Base-by-base conservation (phyloP, 768 basidiomycete genomes). In the Podaxis carcinomalis region DNA sequence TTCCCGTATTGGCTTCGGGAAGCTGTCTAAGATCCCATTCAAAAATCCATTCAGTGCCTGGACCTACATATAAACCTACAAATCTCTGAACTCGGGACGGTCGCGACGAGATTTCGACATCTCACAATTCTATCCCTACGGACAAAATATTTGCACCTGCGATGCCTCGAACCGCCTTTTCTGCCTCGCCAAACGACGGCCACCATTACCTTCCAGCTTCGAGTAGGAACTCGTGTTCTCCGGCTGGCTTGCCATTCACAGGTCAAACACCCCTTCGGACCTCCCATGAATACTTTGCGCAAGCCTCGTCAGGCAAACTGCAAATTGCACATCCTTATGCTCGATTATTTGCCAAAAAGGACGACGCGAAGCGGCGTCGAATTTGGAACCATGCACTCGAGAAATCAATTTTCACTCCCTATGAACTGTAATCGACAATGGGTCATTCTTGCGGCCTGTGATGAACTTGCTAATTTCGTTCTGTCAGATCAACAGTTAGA, bases 341-440 rank as follows among this genome's bases (percentile, higher is more conserved):
- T 4, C 83, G 88, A 59, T 78, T 89, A 9, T 82, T 83, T 63
- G 85, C 86, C 3, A 86, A 85, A 68, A 84, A 84, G 50, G 80
- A 83, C 51, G 80, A 80, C 51, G 77, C 80, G 4, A 90, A 90
- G 72, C 83, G 86, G 3, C 80, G 89, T 16, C 87, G 85, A 68
- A 87, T 88, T 14, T 92, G 90, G 90, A 87, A 86, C 52, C 90
- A 90, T 63, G 83, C 84, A 1, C 81, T 90, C 60, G 90, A 92
- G 72, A 90, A 90, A 68, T 77, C 78, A 13, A 76, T 91, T 25
- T 91, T 91, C 71, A 79, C 74, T 5, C 80, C 87, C 0, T 80
- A 82, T 51, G 89, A 92, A 70, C 68, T 92, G 87, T 88, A 63
- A 81, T 78, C 14, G 36, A 56, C 47, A 35, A 9, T 25, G 39